Evolutionary conservation across 257 asterid species (phyloP), one percentile per base, ranked within the genome.

Genomic region (Solanum clarkiae): DNA sequence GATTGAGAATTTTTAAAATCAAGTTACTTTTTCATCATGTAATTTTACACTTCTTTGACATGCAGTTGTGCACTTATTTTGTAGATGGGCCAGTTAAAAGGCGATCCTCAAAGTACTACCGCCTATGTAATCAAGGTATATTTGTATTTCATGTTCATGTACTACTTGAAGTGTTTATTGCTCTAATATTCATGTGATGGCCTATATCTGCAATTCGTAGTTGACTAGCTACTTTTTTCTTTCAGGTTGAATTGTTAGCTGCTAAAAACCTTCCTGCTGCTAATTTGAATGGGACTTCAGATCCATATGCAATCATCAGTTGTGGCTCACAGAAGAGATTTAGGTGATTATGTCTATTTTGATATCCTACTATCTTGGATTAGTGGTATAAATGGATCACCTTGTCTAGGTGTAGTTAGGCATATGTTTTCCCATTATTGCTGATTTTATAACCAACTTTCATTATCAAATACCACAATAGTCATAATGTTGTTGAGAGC

Each of bases 221-320:
- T 17, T 84, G 59, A 65, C 40, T 84, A 36, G 22, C 86, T 84
- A 82, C 22, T 57, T 16, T 82, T 72, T 60, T 54, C 44, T 89
- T 87, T 85, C 88, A 96, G 99, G 98, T 96, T 88, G 98, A 94
- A 88, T 94, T 95, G 82, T 87, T 97, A 85, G 98, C 98, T 66
- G 99, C 98, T 29, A 96, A 94, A 87, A 95, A 96, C 91, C 99
- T 96, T 87, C 77, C 86, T 45, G 97, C 95, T 86, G 96, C 95
- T 74, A 95, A 94, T 88, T 86, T 95, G 82, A 95, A 93, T 89
- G 97, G 98, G 88, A 92, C 97, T 59, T 92, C 98, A 75, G 98
- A 95, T 92, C 98, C 99, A 86, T 97, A 94, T 90, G 98, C 96
- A 83, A 92, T 95, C 84, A 92, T 97, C 75, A 91, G 94, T 80